Evolutionary conservation across 2,329 filamentous ascomycete species (phyloP).

Genomic region (Penicillium sp.): DNA sequence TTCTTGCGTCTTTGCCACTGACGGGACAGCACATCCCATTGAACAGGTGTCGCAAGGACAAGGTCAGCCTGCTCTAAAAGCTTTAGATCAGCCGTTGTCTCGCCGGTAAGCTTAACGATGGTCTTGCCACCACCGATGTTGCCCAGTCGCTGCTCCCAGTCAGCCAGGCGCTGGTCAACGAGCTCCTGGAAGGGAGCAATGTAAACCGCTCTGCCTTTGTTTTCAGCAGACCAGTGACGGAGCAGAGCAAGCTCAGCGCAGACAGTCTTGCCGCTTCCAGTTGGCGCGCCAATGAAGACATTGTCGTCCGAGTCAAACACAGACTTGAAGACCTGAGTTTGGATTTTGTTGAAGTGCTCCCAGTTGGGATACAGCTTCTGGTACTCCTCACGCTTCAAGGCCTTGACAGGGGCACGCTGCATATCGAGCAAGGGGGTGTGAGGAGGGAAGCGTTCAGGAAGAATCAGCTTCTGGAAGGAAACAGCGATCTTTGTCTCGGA

Average conservation of each 20-base stretch:
- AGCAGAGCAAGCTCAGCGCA: slow-evolving; percentile 94
- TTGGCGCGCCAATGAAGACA: slow-evolving; percentile 88
- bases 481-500: slow-evolving; percentile 91
- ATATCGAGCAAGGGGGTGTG: slow-evolving; percentile 91
- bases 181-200: slow-evolving; percentile 94
- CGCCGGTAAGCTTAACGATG: slow-evolving; percentile 90
- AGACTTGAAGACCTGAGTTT: slow-evolving; percentile 96
- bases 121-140: slow-evolving; percentile 78
- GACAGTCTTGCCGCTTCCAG: slow-evolving; percentile 93
- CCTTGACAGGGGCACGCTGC: slow-evolving; percentile 85
- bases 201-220: slow-evolving; percentile 82
- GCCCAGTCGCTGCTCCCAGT: slow-evolving; percentile 80
- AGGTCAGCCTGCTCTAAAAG: slow-evolving; percentile 84
- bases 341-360: slow-evolving; percentile 93
- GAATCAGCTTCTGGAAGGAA: slow-evolving; percentile 90
- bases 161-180: slow-evolving; percentile 75
- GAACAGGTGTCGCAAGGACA: slow-evolving; percentile 85
- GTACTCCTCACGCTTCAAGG: slow-evolving; percentile 83
- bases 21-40: slow-evolving; percentile 95
- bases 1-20: slow-evolving; percentile 98
- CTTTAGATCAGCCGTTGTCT: slow-evolving; percentile 87
- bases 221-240: slow-evolving; percentile 76
- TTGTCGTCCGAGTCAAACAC: slow-evolving; percentile 90
- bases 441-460: slow-evolving; percentile 93
- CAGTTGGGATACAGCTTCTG: slow-evolving; percentile 78